Evolutionary conservation across 148 eudicot species (phyloP).

Genomic region (Linanthus parryae): DNA sequence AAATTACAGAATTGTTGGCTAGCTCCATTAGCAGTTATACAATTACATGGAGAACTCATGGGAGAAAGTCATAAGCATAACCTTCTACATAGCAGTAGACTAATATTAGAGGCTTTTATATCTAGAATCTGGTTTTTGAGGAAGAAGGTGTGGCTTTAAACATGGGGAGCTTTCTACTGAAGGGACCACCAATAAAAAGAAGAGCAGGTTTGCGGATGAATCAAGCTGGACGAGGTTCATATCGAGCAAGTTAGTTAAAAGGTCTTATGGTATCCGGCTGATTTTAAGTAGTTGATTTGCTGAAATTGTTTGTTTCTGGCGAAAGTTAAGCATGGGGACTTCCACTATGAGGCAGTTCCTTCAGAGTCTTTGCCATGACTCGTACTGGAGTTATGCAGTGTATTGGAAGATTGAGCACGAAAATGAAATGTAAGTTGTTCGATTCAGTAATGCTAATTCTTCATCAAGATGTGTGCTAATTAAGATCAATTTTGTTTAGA

Average conservation of each 20-base stretch:
- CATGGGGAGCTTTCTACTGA: constrained; percentile 10
- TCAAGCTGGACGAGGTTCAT: constrained; percentile 51
- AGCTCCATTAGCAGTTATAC: too few relatives aligned
- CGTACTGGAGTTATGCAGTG: constrained; percentile 66
- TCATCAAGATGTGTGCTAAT: not conserved
- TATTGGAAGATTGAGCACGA: constrained; percentile 67
- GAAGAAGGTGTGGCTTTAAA: constrained; percentile 6
- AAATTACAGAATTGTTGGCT: too few relatives aligned
- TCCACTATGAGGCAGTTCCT: constrained; percentile 30
- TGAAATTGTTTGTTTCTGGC: constrained; percentile 14
- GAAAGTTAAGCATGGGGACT: constrained; percentile 26
- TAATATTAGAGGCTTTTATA: too few relatives aligned
- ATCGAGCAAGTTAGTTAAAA: constrained; percentile 36
- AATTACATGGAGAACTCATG: too few relatives aligned
- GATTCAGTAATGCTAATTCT: constrained; percentile 3
- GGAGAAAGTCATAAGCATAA: too few relatives aligned
- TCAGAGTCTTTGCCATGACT: constrained; percentile 40
- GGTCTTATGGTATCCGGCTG: constrained; percentile 7
- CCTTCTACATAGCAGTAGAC: too few relatives aligned
- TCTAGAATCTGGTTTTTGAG: constrained; percentile 1
- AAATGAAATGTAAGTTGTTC: constrained; percentile 41
- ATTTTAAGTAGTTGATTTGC: constrained; percentile 11
- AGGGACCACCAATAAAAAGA: constrained; percentile 42
- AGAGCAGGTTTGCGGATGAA: constrained; percentile 43
- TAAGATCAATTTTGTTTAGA: too few relatives aligned